Evolutionary conservation across 1,284 basidiomycete genomes (phyloP).

Genomic region (Agaricales sp.): DNA sequence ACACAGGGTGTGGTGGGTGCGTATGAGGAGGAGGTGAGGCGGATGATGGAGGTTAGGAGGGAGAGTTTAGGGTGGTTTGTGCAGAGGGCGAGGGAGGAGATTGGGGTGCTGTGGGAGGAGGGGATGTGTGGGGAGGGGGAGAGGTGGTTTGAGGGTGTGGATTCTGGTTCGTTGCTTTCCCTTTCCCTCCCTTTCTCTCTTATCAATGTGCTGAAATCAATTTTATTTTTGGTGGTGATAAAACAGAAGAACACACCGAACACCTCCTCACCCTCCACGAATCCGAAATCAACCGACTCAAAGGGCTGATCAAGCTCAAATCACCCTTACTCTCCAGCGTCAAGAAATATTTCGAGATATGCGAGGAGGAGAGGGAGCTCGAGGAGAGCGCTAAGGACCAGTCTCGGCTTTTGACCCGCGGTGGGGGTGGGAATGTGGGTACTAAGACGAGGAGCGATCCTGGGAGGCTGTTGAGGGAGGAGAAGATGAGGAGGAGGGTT

Average conservation of each 20-base stretch:
- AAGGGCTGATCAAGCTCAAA: conserved; percentile 73
- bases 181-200: conserved; percentile 15
- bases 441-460: conserved; percentile 41
- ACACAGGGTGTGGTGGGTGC: conserved; percentile 63
- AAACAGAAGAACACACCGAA: conserved; percentile 80
- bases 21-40: conserved; percentile 85
- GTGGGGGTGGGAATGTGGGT: too few species aligned
- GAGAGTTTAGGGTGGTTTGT: conserved; percentile 87
- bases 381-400: conserved; percentile 75
- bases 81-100: conserved; percentile 72
- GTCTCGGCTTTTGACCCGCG: conserved; percentile 65
- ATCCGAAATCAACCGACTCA: conserved; percentile 72
- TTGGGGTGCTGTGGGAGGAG: conserved; percentile 77
- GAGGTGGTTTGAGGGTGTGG: conserved; percentile 67
- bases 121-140: conserved; percentile 82
- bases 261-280: conserved; percentile 85
- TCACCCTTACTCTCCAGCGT: conserved; percentile 69
- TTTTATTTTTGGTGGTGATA: conserved; percentile 10
- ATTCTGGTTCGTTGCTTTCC: conserved; percentile 39
- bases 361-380: conserved; percentile 83
- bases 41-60: conserved; percentile 84
- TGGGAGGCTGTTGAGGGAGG: conserved; percentile 77
- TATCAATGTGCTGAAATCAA: background rate
- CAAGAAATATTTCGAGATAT: conserved; percentile 87
- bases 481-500: conserved; percentile 97